Percentiles rank a stretch among this genome's conserved stretches.
Evolutionary conservation across 306 rosid species (phyloP).

Genomic region (Ammopiptanthus mongolicus): DNA sequence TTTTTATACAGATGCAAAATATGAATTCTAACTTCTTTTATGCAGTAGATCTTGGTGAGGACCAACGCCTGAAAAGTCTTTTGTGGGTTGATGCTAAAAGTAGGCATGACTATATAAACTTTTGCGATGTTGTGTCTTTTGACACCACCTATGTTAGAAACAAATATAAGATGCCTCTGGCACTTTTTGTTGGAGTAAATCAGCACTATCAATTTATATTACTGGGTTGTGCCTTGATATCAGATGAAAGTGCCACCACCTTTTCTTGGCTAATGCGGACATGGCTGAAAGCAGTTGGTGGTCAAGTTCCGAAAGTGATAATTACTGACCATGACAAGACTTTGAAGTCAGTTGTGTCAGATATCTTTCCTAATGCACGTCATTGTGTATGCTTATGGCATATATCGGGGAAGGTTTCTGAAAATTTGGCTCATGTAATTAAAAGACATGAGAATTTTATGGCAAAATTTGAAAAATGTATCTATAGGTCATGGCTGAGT

Average conservation of each 20-base stretch:
- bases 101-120: conserved; percentile 81
- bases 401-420: conserved; percentile 78
- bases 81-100: conserved; percentile 97
- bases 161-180: conserved; percentile 94
- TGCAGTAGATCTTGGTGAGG: conserved; percentile 84
- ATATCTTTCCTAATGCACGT: conserved; percentile 59
- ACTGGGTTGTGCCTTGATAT: conserved; percentile 92
- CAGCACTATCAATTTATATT: conserved; percentile 88
- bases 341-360: conserved; percentile 63
- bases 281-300: conserved; percentile 92
- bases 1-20: conserved; percentile 77
- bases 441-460: conserved; percentile 70
- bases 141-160: conserved; percentile 82
- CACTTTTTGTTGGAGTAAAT: conserved; percentile 90
- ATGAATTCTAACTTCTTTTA: conserved; percentile 83
- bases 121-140: conserved; percentile 79
- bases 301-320: conserved; percentile 79
- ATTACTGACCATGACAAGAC: conserved; percentile 80
- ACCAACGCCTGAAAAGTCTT: conserved; percentile 74
- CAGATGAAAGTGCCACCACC: conserved; percentile 75
- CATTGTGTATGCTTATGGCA: conserved; percentile 85
- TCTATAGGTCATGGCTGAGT: conserved; percentile 67
- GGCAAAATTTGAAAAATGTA: conserved; percentile 83
- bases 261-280: conserved; percentile 71
- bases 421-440: conserved; percentile 68